phyloP scores from a whole-genome alignment of 2,329 filamentous ascomycete species.

The Neurospora crassa region DNA sequence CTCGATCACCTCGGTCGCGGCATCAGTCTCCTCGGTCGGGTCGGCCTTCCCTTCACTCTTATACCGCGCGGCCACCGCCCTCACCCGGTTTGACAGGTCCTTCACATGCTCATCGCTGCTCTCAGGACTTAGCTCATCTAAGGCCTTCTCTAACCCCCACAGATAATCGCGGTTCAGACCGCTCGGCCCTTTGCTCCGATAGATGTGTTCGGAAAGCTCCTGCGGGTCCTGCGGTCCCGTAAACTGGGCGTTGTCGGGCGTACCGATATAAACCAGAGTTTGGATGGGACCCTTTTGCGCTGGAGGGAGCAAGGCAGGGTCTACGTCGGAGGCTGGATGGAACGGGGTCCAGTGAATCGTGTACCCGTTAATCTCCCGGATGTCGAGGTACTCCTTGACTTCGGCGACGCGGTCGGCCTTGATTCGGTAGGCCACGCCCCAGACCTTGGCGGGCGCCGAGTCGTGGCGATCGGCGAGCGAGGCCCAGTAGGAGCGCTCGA shows the following conservation, averaged over 20 bases:
- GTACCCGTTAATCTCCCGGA: conserved; percentile 96
- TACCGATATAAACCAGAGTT: conserved; percentile 83
- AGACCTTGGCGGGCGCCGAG: conserved; percentile 53
- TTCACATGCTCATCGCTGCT: conserved; percentile 77
- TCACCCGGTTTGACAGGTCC: conserved; percentile 67
- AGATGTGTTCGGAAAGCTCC: conserved; percentile 70
- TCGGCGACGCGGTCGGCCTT: conserved; percentile 60
- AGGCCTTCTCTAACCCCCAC: conserved; percentile 64
- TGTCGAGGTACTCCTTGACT: conserved; percentile 83
- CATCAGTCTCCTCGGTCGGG: background rate
- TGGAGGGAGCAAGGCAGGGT: conserved; percentile 19
- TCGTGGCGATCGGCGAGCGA: conserved; percentile 60
- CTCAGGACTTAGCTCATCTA: conserved; percentile 62
- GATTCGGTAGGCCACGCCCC: conserved; percentile 91
- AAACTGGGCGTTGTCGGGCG: conserved; percentile 89
- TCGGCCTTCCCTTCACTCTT: conserved; percentile 5
- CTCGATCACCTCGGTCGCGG: background rate
- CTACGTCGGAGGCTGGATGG: conserved; percentile 42
- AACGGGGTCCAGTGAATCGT: conserved; percentile 87
- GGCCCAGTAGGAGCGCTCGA: conserved; percentile 76
- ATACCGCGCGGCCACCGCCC: conserved; percentile 36
- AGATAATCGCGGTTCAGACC: conserved; percentile 88
- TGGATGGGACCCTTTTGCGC: conserved; percentile 27
- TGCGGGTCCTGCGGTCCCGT: conserved; percentile 73
- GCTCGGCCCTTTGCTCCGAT: conserved; percentile 67